Percentiles rank a stretch among this genome's conserved stretches.
These are phyloP conservation scores for Fomitopsis betulina DNA, from an alignment of 1,284 basidiomycete species.

Conservation along the genomic window DNA sequence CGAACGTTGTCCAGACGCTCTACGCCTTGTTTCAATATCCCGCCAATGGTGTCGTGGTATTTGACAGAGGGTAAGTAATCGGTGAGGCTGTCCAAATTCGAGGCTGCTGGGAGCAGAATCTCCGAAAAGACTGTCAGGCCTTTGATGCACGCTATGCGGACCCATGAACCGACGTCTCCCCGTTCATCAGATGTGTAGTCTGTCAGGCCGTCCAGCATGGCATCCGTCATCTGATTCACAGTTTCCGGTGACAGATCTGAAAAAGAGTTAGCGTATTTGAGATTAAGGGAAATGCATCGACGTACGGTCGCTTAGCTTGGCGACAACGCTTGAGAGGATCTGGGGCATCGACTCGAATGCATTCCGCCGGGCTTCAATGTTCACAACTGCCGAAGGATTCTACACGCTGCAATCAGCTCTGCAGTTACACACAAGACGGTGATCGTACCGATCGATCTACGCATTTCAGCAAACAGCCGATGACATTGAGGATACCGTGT, in stretches of 20 bases:
- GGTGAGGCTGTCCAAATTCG: constrained; percentile 37
- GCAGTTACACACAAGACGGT: constrained; percentile 6
- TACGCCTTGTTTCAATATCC: constrained; percentile 83
- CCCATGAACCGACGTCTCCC: constrained; percentile 97
- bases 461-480: constrained; percentile 57
- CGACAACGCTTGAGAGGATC: constrained; percentile 46
- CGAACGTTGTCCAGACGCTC: constrained; percentile 92
- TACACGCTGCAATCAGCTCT: constrained; percentile 26
- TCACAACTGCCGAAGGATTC: constrained; percentile 40
- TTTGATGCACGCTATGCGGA: constrained; percentile 73
- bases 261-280: constrained; percentile 2
- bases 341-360: constrained; percentile 63
- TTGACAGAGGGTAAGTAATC: constrained; percentile 56
- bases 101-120: constrained; percentile 41
- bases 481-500: constrained; percentile 45
- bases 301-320: constrained; percentile 44
- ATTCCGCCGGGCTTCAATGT: constrained; percentile 68
- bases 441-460: constrained; percentile 49
- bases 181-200: constrained; percentile 95
- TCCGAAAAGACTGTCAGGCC: constrained; percentile 50
- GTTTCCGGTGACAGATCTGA: constrained; percentile 45
- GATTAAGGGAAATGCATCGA: constrained; percentile 2
- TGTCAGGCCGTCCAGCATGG: constrained; percentile 61
- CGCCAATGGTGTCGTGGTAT: constrained; percentile 56
- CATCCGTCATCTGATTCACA: constrained; percentile 43